Evolutionary conservation across 108 stramenopile genomes (phyloP).

Genomic region (Nitzschia palea): DNA sequence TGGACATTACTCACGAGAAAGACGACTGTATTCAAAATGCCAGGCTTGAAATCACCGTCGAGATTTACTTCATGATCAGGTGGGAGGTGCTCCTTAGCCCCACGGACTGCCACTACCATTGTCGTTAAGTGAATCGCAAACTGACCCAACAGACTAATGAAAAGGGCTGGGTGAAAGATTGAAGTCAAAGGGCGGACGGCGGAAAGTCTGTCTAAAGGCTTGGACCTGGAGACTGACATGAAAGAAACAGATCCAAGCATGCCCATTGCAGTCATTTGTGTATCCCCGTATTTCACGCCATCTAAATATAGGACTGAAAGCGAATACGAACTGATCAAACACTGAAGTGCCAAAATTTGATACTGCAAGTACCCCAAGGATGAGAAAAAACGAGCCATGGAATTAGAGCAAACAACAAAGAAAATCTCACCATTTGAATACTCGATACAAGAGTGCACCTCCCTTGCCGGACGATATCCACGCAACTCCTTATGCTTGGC

Average conservation of each 20-base stretch:
- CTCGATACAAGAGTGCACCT: slow-evolving; percentile 89
- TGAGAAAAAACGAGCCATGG: slow-evolving; percentile 13
- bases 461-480: slow-evolving; percentile 96
- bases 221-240: slow-evolving; percentile 93
- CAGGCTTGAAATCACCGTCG: slow-evolving; percentile 93
- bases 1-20: slow-evolving; percentile 95
- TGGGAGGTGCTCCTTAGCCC: slow-evolving; percentile 80
- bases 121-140: slow-evolving; percentile 87
- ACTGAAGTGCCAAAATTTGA: slow-evolving; percentile 97
- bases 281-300: slow-evolving; percentile 96
- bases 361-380: slow-evolving; percentile 41
- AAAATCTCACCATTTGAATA: slow-evolving; percentile 78
- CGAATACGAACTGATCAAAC: slow-evolving; percentile 96
- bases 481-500: slow-evolving; percentile 94
- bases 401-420: slow-evolving; percentile 22
- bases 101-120: slow-evolving; percentile 83
- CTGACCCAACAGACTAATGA: slow-evolving; percentile 92
- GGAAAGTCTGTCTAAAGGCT: slow-evolving; percentile 91
- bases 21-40: slow-evolving; percentile 91
- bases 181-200: slow-evolving; percentile 91
- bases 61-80: slow-evolving; percentile 83
- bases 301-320: slow-evolving; percentile 95
- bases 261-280: slow-evolving; percentile 95
- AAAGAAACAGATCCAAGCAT: slow-evolving; percentile 91
- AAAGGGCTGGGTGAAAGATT: slow-evolving; percentile 95